Conservation (phyloP, 306 rosid species). For the Alnus rubra region DNA sequence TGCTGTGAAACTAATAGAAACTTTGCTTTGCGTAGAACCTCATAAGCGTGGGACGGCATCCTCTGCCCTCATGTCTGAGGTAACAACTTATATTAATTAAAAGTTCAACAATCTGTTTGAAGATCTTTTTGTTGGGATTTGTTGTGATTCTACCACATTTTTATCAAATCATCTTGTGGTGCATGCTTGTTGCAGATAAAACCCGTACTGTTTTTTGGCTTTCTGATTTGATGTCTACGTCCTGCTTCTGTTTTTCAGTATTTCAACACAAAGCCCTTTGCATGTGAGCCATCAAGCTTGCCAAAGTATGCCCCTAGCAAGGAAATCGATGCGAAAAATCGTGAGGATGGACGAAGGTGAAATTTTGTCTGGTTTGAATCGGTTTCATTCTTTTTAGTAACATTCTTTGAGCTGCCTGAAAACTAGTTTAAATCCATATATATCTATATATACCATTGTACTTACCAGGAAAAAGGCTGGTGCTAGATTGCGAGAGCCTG, state of each 20-base stretch:
- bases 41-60: slow-evolving; percentile 81
- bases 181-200: slow-evolving; percentile 1
- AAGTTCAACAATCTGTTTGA: background rate
- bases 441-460: background rate
- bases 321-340: slow-evolving; percentile 86
- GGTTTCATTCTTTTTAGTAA: background rate
- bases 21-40: slow-evolving; percentile 73
- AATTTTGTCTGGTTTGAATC: background rate
- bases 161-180: background rate
- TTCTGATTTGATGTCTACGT: slow-evolving; percentile 21
- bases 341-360: slow-evolving; percentile 67
- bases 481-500: slow-evolving; percentile 47
- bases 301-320: slow-evolving; percentile 93
- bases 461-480: slow-evolving; percentile 59
- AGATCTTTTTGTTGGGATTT: slow-evolving; percentile 8
- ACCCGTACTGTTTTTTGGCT: background rate
- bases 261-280: slow-evolving; percentile 71
- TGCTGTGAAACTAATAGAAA: slow-evolving; percentile 64
- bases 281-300: slow-evolving; percentile 78
- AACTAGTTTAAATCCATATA: background rate
- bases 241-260: slow-evolving; percentile 49
- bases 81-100: slow-evolving; percentile 11
- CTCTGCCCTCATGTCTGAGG: slow-evolving; percentile 88
- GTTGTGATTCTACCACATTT: background rate
- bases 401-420: background rate